Percentiles rank a stretch among this genome's conserved stretches.
phyloP scores from a whole-genome alignment of 2,329 filamentous ascomycete genomes.

The Trichophyton schoenleinii region DNA sequence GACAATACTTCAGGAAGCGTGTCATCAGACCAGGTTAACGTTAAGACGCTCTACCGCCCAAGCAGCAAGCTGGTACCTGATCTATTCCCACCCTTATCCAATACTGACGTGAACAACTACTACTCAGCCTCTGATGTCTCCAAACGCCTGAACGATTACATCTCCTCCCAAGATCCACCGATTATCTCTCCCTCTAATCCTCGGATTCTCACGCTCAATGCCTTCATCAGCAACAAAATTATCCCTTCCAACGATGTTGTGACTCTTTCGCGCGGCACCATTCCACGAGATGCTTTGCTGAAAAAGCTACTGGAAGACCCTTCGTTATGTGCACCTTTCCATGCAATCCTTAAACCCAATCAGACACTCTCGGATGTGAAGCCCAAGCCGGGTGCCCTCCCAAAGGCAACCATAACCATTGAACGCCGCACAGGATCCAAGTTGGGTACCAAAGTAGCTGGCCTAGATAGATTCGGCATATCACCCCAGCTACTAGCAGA shows the following conservation, averaged over 20 bases:
- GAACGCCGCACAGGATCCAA: slow-evolving; percentile 56
- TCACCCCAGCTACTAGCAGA: slow-evolving; percentile 49
- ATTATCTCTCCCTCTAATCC: slow-evolving; percentile 47
- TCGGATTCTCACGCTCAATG: slow-evolving; percentile 49
- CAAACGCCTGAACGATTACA: slow-evolving; percentile 44
- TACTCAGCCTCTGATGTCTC: slow-evolving; percentile 51
- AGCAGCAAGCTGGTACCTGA: slow-evolving; percentile 46
- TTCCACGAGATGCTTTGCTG: slow-evolving; percentile 48
- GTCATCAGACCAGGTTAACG: slow-evolving; percentile 27
- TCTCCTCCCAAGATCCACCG: slow-evolving; percentile 41
- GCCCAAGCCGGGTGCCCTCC: slow-evolving; percentile 47
- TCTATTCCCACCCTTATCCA: slow-evolving; percentile 36
- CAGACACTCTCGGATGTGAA: slow-evolving; percentile 38
- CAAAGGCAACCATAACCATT: slow-evolving; percentile 47
- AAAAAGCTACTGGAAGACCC: slow-evolving; percentile 44
- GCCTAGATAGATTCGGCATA: slow-evolving; percentile 50
- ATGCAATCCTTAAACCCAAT: slow-evolving; percentile 40
- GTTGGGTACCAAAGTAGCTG: slow-evolving; percentile 50
- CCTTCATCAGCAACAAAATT: slow-evolving; percentile 50
- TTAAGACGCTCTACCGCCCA: slow-evolving; percentile 44
- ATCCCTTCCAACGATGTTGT: slow-evolving; percentile 47
- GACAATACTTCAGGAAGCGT: slow-evolving; percentile 28
- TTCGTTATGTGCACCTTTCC: slow-evolving; percentile 41
- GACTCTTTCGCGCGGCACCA: slow-evolving; percentile 44
- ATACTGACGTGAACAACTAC: slow-evolving; percentile 40